Evolutionary conservation across 805 yeast genomes (phyloP).

Genomic region (Lachancea sp.): DNA sequence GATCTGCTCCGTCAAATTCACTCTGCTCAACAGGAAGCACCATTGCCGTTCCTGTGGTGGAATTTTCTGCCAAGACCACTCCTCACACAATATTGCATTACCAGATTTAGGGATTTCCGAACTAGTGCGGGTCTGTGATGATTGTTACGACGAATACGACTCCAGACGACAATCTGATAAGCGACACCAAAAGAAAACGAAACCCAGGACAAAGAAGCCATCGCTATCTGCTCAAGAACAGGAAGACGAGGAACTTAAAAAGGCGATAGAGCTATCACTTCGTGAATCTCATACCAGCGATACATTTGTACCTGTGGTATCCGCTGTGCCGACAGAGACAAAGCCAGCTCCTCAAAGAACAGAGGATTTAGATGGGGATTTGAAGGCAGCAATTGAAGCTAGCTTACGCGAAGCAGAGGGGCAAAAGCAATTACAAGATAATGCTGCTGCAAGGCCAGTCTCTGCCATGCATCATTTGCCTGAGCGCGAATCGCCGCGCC

Average conservation of each 20-base stretch:
- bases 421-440: slow-evolving; percentile 27
- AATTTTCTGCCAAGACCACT: slow-evolving; percentile 79
- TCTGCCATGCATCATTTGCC: slow-evolving; percentile 7
- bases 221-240: slow-evolving; percentile 34
- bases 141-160: slow-evolving; percentile 63
- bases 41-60: slow-evolving; percentile 98
- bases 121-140: slow-evolving; percentile 91
- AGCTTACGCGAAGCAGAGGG: slow-evolving; percentile 68
- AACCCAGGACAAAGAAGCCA: slow-evolving; percentile 15
- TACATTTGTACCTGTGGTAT: slow-evolving; percentile 28
- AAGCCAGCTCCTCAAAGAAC: background rate
- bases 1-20: slow-evolving; percentile 78
- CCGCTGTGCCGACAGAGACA: slow-evolving; percentile 5
- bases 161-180: slow-evolving; percentile 29
- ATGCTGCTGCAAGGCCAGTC: background rate
- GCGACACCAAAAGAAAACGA: slow-evolving; percentile 20
- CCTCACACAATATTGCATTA: slow-evolving; percentile 62
- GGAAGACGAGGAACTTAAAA: slow-evolving; percentile 70
- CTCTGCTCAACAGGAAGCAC: slow-evolving; percentile 83
- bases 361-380: slow-evolving; percentile 76
- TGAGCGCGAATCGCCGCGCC: slow-evolving; percentile 11
- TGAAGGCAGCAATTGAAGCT: slow-evolving; percentile 92
- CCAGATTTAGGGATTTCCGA: slow-evolving; percentile 81
- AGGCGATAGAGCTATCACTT: slow-evolving; percentile 74
- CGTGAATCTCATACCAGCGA: slow-evolving; percentile 40